Percentiles rank a stretch among this genome's conserved stretches.
Conservation (phyloP, 2,329 filamentous ascomycete species). For the Didymella sp. region DNA sequence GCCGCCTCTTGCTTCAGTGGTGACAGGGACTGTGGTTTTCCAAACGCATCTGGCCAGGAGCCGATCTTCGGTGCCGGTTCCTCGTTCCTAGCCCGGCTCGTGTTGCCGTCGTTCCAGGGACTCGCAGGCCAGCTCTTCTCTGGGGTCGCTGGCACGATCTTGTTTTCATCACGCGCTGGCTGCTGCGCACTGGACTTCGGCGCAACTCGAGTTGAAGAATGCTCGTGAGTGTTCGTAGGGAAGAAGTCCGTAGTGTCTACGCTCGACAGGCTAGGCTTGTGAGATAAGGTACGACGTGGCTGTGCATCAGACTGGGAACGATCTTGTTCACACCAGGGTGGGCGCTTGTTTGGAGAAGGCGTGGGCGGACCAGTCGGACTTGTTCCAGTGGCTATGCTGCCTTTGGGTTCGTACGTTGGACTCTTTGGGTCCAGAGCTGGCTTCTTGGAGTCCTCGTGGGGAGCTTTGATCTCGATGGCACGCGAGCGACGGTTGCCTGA, state of each 20-base stretch:
- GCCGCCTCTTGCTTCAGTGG: constrained; percentile 25
- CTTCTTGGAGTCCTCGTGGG: constrained; percentile 39
- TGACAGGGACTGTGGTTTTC: constrained; percentile 31
- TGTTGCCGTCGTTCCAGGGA: constrained; percentile 45
- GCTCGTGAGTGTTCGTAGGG: constrained; percentile 50
- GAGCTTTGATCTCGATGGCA: constrained; percentile 52
- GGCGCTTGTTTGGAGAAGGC: constrained; percentile 44
- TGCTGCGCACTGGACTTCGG: constrained; percentile 27
- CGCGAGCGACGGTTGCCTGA: constrained; percentile 49
- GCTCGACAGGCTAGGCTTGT: constrained; percentile 49
- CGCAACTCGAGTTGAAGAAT: constrained; percentile 47
- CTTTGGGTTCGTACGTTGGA: constrained; percentile 49
- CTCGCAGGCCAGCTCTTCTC: constrained; percentile 47
- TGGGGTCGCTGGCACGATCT: constrained; percentile 40
- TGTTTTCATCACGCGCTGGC: constrained; percentile 23
- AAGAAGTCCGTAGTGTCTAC: constrained; percentile 53
- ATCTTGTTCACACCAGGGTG: constrained; percentile 36
- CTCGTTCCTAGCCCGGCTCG: constrained; percentile 29
- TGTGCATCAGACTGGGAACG: constrained; percentile 23
- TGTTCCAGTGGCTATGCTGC: constrained; percentile 18
- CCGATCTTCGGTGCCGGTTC: constrained; percentile 36
- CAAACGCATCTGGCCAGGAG: constrained; percentile 43
- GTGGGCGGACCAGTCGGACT: constrained; percentile 38
- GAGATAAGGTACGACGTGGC: constrained; percentile 30
- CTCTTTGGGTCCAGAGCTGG: constrained; percentile 50